Evolutionary conservation across 2,329 filamentous ascomycete species (phyloP), one percentile per base, ranked within the genome.

Genomic region (Zasmidium cellare): DNA sequence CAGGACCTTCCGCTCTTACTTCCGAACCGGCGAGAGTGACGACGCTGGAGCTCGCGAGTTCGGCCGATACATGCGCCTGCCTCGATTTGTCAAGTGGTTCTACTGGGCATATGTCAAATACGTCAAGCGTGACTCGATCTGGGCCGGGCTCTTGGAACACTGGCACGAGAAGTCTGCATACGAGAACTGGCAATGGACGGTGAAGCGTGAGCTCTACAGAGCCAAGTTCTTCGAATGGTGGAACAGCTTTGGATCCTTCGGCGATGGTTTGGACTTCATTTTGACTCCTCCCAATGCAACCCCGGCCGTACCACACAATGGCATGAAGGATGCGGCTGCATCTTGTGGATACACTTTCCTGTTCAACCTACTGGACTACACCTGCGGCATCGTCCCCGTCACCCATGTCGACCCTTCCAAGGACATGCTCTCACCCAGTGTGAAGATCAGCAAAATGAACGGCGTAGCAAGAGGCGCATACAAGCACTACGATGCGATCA

Each of bases 271-370:
- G 63, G 92, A 97, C 74, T 87, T 92, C 63, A 82, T 97, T 64
- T 75, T 97, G 31, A 86, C 89, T 9, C 89, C 90, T n/a, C 91
- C 88, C 0, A 96, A 97, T 72, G 91, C 92, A 0, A 96, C 91
- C 0, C 92, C 92, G 1, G 92, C 92, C 0, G 84, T 96, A 2
- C 92, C 92, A 0, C 92, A 96, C 71, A 85, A 87, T 48, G 92
- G 86, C 0, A 97, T 96, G 91, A 84, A 85, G 65, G 87, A 93
- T 67, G 91, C 91, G 2, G 86, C 94, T 46, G 89, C 88, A 61
- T 91, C 87, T 65, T 97, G 92, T 68, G 92, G 91, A 1, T 97
- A 97, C 71, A 97, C 92, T 0, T 96, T 97, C 72, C 76, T 96
- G 56, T 97, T 94, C 78, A 97, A 97, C 68, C 65, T 97, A 69